phyloP scores from a whole-genome alignment of 73 alveolate genomes.

The Uronychia setigera region DNA sequence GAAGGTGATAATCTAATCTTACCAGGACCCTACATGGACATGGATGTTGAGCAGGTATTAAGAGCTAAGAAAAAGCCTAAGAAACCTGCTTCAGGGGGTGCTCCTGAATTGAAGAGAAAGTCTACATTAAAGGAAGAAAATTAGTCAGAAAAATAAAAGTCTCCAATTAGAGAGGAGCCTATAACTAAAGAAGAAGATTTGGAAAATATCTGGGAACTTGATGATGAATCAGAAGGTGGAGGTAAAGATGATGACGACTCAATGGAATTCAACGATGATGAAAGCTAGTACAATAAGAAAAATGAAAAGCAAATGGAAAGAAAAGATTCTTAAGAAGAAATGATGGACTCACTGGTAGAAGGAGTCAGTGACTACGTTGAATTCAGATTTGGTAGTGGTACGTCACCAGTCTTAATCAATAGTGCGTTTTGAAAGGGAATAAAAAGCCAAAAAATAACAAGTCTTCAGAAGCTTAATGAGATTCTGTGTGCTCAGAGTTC shows the following conservation, averaged over 20 bases:
- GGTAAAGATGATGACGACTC: constrained; percentile 12
- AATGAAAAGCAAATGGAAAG: background rate
- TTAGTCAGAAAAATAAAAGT: background rate
- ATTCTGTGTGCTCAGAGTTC: constrained; percentile 48
- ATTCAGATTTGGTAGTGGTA: constrained; percentile 65
- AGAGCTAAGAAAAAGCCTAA: background rate
- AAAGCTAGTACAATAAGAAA: constrained; percentile 12
- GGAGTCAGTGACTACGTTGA: constrained; percentile 67
- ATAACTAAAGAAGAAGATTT: constrained; percentile 9
- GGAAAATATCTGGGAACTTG: constrained; percentile 42
- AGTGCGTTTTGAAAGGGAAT: constrained; percentile 60
- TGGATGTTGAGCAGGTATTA: constrained; percentile 47
- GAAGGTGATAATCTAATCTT: constrained; percentile 41
- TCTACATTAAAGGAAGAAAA: constrained; percentile 2
- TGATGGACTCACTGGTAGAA: constrained; percentile 46
- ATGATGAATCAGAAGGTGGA: constrained; percentile 44
- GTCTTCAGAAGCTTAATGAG: constrained; percentile 46
- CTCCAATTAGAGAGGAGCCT: constrained; percentile 15
- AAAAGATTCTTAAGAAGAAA: constrained; percentile 31
- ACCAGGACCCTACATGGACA: constrained; percentile 64
- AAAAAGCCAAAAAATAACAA: constrained; percentile 27
- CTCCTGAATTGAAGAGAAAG: background rate
- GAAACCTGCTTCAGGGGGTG: background rate
- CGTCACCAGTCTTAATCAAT: background rate
- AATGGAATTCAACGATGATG: background rate